These are phyloP conservation scores for Debaryomycetaceae sp. DNA, from an alignment of 1,139 yeast genomes.

Conservation along the genomic window DNA sequence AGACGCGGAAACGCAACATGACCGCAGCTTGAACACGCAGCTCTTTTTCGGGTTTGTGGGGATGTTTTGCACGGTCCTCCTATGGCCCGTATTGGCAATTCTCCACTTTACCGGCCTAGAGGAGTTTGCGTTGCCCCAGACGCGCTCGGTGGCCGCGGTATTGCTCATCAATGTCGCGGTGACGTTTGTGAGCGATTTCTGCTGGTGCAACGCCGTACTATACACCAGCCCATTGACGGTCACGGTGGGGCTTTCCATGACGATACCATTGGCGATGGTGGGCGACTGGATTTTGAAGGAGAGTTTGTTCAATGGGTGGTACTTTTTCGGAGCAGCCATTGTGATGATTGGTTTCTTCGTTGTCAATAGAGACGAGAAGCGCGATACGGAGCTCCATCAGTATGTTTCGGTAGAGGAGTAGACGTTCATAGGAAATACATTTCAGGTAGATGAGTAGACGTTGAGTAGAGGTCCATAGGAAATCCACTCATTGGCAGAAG, in stretches of 20 bases:
- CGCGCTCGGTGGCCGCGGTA: constrained; percentile 39
- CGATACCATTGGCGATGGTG: constrained; percentile 89
- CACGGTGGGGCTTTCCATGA: constrained; percentile 85
- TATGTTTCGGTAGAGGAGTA: no score
- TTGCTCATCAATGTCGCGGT: constrained; percentile 58
- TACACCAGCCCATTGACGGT: constrained; percentile 90
- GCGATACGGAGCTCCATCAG: constrained; percentile 22
- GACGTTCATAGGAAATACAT: no score
- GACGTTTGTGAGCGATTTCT: constrained; percentile 78
- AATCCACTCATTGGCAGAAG: no score
- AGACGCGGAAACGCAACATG: constrained; percentile 38
- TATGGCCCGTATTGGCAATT: constrained; percentile 74
- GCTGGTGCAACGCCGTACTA: constrained; percentile 94
- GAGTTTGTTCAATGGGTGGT: constrained; percentile 47
- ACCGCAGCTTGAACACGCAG: constrained; percentile 68
- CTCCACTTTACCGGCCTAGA: constrained; percentile 59
- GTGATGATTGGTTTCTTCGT: constrained; percentile 78
- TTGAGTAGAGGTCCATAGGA: no score
- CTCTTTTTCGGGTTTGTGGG: constrained; percentile 94
- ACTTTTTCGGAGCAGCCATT: constrained; percentile 67
- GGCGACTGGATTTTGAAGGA: constrained; percentile 76
- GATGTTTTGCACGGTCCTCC: constrained; percentile 55
- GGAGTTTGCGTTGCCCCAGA: constrained; percentile 57
- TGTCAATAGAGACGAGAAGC: constrained; percentile 68
- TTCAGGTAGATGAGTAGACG: no score